A percentile compares a stretch with the other conserved stretches of the same genome.
These are phyloP conservation scores for Apiosordaria backusii DNA, from an alignment of 495 filamentous ascomycete genomes.

Conservation along the genomic window DNA sequence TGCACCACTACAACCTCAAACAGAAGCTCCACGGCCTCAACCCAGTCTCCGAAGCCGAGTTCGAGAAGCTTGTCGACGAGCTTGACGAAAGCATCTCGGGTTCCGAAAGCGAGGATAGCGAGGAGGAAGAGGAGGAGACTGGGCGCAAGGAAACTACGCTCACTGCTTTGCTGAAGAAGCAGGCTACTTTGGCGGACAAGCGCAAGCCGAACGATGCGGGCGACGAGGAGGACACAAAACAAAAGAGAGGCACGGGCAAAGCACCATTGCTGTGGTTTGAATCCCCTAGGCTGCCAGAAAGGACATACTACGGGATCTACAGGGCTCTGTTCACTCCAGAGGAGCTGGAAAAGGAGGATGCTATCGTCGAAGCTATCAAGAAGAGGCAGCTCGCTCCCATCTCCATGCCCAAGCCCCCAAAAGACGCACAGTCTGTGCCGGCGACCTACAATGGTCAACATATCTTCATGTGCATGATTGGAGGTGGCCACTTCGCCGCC, in stretches of 20 bases:
- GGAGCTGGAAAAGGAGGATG: slow-evolving; percentile 62
- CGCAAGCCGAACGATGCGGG: slow-evolving; percentile 30
- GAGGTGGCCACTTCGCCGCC: slow-evolving; percentile 93
- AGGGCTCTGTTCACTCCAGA: slow-evolving; percentile 70
- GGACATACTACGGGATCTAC: slow-evolving; percentile 81
- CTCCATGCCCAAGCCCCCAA: slow-evolving; percentile 45
- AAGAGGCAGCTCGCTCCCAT: slow-evolving; percentile 72
- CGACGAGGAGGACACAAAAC: slow-evolving; percentile 48
- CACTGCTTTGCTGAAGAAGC: slow-evolving; percentile 72
- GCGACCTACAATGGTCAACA: slow-evolving; percentile 62
- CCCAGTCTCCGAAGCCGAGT: slow-evolving; percentile 71
- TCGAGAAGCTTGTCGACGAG: slow-evolving; percentile 76
- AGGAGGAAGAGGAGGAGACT: slow-evolving; percentile 47
- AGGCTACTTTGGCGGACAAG: slow-evolving; percentile 63
- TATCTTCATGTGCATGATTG: slow-evolving; percentile 96
- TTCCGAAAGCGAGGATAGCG: slow-evolving; percentile 55
- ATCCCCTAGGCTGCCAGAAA: slow-evolving; percentile 66
- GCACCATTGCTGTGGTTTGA: slow-evolving; percentile 83
- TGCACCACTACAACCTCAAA: slow-evolving; percentile 92
- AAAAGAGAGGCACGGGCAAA: slow-evolving; percentile 58
- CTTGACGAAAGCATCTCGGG: slow-evolving; percentile 91
- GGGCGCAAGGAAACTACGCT: slow-evolving; percentile 58
- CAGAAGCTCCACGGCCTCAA: slow-evolving; percentile 70
- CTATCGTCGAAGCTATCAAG: slow-evolving; percentile 61
- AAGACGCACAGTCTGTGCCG: slow-evolving; percentile 49